Conservation (phyloP, 2,329 filamentous ascomycete genomes). For the Zymoseptoria tritici region DNA sequence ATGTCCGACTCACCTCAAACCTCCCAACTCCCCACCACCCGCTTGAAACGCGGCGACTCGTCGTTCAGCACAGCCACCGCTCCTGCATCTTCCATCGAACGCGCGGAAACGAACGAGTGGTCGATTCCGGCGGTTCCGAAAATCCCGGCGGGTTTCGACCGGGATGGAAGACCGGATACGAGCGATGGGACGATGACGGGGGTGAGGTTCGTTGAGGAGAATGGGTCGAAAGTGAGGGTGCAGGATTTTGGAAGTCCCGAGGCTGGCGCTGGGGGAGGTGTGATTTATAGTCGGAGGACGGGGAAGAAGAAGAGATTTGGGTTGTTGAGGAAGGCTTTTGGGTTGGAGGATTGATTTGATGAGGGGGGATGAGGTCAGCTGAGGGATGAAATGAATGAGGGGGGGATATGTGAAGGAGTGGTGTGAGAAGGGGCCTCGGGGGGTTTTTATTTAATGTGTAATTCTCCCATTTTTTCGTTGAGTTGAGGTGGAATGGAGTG, state of each 20-base stretch:
- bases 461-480: neutral
- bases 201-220: slow-evolving; percentile 8
- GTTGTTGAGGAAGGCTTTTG: slow-evolving; percentile 58
- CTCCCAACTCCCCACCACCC: slow-evolving; percentile 12
- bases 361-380: neutral
- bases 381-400: neutral
- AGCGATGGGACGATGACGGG: slow-evolving; percentile 22
- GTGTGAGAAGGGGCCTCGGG: neutral
- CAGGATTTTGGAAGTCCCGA: slow-evolving; percentile 4
- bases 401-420: neutral
- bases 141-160: slow-evolving; percentile 11
- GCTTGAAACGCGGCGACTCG: slow-evolving; percentile 18
- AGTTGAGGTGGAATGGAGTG: neutral
- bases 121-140: slow-evolving; percentile 36
- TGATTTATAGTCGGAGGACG: slow-evolving; percentile 28
- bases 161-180: slow-evolving; percentile 23
- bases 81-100: slow-evolving; percentile 20
- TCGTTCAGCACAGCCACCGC: slow-evolving; percentile 20
- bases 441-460: neutral
- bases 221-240: slow-evolving; percentile 10
- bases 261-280: slow-evolving; percentile 13
- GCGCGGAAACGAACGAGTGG: slow-evolving; percentile 33
- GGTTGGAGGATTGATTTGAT: slow-evolving; percentile 43
- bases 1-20: neutral
- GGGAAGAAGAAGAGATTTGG: slow-evolving; percentile 61